Evolutionary conservation across 345 rosid genomes (phyloP), one percentile per base, ranked within the genome.

Genomic region (Euphorbia lathyris): DNA sequence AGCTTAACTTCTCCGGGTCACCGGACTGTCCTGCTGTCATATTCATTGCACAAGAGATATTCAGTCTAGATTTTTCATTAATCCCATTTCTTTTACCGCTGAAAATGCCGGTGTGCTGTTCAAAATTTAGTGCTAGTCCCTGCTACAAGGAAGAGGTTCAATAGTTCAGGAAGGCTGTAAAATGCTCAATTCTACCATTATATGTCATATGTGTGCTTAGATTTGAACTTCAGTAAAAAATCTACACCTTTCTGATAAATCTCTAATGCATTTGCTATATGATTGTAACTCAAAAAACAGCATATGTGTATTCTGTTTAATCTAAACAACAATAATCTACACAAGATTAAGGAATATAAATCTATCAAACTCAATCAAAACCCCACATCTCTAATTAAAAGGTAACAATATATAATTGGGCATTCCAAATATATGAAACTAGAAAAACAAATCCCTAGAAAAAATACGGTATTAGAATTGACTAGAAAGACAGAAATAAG

Each of bases 11-110:
- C 73, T 85, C 77, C 16, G 88, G 84, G 36, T 89, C 96, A 40
- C 83, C 87, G 3, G 91, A 78, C 67, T 82, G 84, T 53, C 78
- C 90, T 29, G 89, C 81, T 48, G 88, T 84, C 90, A 85, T 85
- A 76, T 80, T 85, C 62, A 84, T 80, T 11, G 82, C 78, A 66
- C 88, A 82, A 67, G 82, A 82, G 59, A 86, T 55, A 70, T 66
- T 68, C 26, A 76, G 79, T 77, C 78, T 78, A 14, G 77, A 14
- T 17, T 65, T 75, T 70, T n/a, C 63, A 65, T 65, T 70, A 25
- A 74, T 58, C 51, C 63, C 78, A 75, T 76, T 70, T 58, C 62
- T 58, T 70, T 71, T 77, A 61, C 72, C 52, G 43, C 40, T 61
- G 32, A 75, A 72, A 56, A 53, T 29, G 58, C 23, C 50, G 27